Percentiles rank a stretch among this genome's conserved stretches.
These are phyloP conservation scores for Monosporascus cannonballus DNA, from an alignment of 2,329 filamentous ascomycete genomes.

Conservation along the genomic window DNA sequence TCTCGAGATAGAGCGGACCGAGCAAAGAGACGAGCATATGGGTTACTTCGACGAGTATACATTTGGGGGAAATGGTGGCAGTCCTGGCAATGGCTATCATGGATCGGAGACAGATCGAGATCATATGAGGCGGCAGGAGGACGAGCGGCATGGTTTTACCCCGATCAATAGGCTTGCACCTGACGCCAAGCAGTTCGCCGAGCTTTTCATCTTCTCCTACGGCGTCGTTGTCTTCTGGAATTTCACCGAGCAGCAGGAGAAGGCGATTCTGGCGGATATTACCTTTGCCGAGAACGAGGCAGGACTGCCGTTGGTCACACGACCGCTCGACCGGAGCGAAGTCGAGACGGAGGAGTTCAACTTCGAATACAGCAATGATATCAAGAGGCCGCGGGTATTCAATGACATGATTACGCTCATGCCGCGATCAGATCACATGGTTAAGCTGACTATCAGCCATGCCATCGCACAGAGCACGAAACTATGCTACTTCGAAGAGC, in stretches of 20 bases:
- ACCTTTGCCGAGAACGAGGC: slow-evolving; percentile 74
- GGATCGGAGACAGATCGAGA: slow-evolving; percentile 13
- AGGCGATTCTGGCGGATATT: slow-evolving; percentile 89
- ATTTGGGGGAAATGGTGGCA: slow-evolving; percentile 38
- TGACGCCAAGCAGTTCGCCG: slow-evolving; percentile 74
- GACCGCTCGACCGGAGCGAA: slow-evolving; percentile 79
- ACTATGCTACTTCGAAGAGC: slow-evolving; percentile 90
- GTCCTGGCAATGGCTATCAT: slow-evolving; percentile 16
- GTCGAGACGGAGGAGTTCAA: slow-evolving; percentile 99
- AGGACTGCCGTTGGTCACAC: slow-evolving; percentile 61
- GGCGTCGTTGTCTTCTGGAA: slow-evolving; percentile 99
- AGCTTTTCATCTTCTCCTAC: slow-evolving; percentile 97
- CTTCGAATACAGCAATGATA: slow-evolving; percentile 88
- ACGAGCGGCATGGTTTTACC: slow-evolving; percentile 35
- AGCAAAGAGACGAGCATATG: slow-evolving; percentile 81
- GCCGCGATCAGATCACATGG: slow-evolving; percentile 92
- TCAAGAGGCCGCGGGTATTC: slow-evolving; percentile 84
- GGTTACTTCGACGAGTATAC: slow-evolving; percentile 79
- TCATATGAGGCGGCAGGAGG: slow-evolving; percentile 22
- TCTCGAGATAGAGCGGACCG: slow-evolving; percentile 91
- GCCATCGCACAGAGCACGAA: slow-evolving; percentile 97
- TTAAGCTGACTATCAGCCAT: slow-evolving; percentile 95
- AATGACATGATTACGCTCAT: slow-evolving; percentile 99
- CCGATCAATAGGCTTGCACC: slow-evolving; percentile 57
- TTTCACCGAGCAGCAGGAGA: slow-evolving; percentile 92